Evolutionary conservation across 371 early-diverging fungal genomes (phyloP).

Genomic region (Scutellospora calospora): DNA sequence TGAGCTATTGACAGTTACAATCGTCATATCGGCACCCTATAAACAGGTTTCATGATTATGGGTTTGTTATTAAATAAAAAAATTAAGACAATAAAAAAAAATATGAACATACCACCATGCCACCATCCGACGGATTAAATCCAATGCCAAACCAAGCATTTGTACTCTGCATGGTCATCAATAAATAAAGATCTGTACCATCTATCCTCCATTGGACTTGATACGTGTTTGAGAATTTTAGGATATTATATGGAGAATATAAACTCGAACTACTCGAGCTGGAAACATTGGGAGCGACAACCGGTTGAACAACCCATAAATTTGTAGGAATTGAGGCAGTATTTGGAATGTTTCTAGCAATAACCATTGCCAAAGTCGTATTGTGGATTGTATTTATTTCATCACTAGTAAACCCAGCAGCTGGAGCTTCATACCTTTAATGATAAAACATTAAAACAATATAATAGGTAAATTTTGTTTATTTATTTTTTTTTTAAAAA

Average conservation of each 20-base stretch:
- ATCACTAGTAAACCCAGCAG: background rate
- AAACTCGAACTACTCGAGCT: too few relatives aligned
- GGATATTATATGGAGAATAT: too few relatives aligned
- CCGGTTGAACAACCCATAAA: slow-evolving; percentile 24
- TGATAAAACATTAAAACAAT: too few relatives aligned
- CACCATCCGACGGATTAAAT: slow-evolving; percentile 6
- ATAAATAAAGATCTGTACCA: background rate
- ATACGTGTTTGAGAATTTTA: slow-evolving; percentile 1
- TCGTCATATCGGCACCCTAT: background rate
- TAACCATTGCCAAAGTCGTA: background rate
- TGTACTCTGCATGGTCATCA: background rate
- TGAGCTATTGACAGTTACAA: background rate
- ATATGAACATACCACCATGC: background rate
- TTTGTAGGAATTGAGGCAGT: background rate
- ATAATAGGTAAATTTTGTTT: too few relatives aligned
- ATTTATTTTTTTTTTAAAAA: too few relatives aligned
- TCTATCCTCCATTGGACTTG: background rate
- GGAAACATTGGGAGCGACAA: background rate
- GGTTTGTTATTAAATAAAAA: background rate
- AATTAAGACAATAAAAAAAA: too few relatives aligned
- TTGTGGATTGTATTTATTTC: background rate
- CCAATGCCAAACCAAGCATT: slow-evolving; percentile 43
- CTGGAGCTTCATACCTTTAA: background rate
- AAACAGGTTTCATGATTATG: background rate
- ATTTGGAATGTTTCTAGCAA: background rate